Base-by-base conservation (phyloP, 2,329 filamentous ascomycete genomes). In the Helotiales sp. region DNA sequence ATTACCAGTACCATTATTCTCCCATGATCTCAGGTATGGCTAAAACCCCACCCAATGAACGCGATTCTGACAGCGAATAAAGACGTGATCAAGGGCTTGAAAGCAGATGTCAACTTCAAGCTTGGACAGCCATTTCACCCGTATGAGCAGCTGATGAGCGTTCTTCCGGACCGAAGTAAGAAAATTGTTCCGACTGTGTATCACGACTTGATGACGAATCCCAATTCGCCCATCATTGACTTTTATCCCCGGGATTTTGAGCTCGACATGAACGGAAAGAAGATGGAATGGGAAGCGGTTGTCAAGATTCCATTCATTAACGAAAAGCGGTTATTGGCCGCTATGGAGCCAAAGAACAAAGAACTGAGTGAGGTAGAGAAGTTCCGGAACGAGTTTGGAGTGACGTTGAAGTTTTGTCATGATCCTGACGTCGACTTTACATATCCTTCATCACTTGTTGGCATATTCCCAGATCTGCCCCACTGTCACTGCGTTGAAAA, bases 251-350 rank as follows among this genome's bases (percentile, higher is more conserved):
- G 93, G 67, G 95, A 99, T 68, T 99, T 99, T 69, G 91, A 96
- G 64, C 81, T 99, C 38, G 96, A 99, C 72, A 98, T 99, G 95
- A 98, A 99, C 67, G 96, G 95, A 59, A 99, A 99, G 79, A 99
- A 96, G 77, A 96, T 96, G 89, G 96, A 99, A 63, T 99, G 95
- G 95, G 95, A 99, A 72, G 95, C 95, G 27, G 93, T 99, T 34
- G 92, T 99, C 63, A 99, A 98, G 75, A 99, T 99, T 69, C 95
- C 95, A 0, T 99, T 99, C 75, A 99, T 99, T 63, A 91, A 99
- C 58, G 93, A 99, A 73, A 85, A 88, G 67, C 85, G 95, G 25
- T 79, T 99, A 2, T 79, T 99, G 55, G 76, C 80, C 34, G 95
- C 93, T 7, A 97, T 99, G 90, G 87, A 82, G 15, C 87, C 92